These are phyloP conservation scores for Quercus mongolica DNA, from an alignment of 306 rosid genomes.

Conservation along the genomic window DNA sequence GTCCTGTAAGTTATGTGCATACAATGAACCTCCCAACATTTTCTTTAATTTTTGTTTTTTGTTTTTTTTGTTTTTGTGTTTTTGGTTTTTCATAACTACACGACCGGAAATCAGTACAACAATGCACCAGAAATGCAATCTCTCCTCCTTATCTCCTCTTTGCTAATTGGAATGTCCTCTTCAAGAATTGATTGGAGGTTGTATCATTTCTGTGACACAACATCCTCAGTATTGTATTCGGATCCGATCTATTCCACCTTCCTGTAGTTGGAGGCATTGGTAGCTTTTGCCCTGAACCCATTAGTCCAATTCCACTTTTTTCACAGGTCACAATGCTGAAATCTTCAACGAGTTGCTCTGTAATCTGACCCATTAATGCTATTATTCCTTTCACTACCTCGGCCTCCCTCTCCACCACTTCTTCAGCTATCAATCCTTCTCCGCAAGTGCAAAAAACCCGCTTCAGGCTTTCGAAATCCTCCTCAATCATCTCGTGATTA, in stretches of 20 bases:
- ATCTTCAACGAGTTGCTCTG: slow-evolving; percentile 87
- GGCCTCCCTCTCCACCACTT: slow-evolving; percentile 71
- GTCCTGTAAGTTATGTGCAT: not conserved
- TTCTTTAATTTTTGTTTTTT: not conserved
- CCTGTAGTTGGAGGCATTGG: slow-evolving; percentile 96
- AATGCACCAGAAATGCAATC: not conserved
- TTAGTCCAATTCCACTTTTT: slow-evolving; percentile 61
- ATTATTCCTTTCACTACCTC: slow-evolving; percentile 71
- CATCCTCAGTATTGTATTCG: slow-evolving; percentile 85
- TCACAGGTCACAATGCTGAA: slow-evolving; percentile 72
- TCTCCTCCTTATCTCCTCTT: slow-evolving; percentile 55
- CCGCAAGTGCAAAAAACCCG: slow-evolving; percentile 63
- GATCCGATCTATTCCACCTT: slow-evolving; percentile 83
- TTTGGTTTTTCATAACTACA: not conserved
- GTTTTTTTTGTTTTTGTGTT: not conserved
- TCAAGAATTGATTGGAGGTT: slow-evolving; percentile 70
- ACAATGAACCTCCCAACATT: slow-evolving; percentile 3
- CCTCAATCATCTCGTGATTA: slow-evolving; percentile 58
- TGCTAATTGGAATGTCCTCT: slow-evolving; percentile 76
- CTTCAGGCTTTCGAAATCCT: slow-evolving; percentile 76
- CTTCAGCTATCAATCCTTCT: slow-evolving; percentile 74
- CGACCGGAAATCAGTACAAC: slow-evolving; percentile 4
- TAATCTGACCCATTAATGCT: slow-evolving; percentile 56
- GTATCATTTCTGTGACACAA: slow-evolving; percentile 79
- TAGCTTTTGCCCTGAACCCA: slow-evolving; percentile 55